Percentiles rank a stretch among this genome's conserved stretches.
Conservation (phyloP, 2,329 filamentous ascomycete genomes). For the Claviceps pusilla region DNA sequence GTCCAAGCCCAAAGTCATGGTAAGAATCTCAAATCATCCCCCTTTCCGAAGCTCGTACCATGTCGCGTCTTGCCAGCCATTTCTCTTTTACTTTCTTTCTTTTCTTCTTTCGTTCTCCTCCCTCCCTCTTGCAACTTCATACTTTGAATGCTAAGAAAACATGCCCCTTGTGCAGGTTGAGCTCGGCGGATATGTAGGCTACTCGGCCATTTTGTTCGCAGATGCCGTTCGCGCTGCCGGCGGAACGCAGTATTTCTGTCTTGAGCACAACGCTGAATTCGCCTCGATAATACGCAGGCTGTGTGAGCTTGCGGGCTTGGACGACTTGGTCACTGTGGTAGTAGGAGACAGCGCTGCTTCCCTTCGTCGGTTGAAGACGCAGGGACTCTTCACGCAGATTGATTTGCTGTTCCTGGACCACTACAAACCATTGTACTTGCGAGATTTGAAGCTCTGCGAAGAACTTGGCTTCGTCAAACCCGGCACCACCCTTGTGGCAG, state of each 20-base stretch:
- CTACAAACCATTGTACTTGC: constrained; percentile 60
- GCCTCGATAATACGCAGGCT: constrained; percentile 53
- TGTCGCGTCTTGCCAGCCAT: neutral
- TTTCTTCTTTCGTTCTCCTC: no score
- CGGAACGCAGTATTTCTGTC: constrained; percentile 51
- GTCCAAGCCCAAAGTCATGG: constrained; percentile 51
- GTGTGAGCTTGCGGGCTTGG: constrained; percentile 60
- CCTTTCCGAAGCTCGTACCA: neutral
- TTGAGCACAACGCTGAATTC: constrained; percentile 63
- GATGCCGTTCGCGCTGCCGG: constrained; percentile 48
- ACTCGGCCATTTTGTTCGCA: constrained; percentile 65
- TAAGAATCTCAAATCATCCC: neutral
- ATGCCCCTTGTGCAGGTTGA: constrained; percentile 34
- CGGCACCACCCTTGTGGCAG: constrained; percentile 50
- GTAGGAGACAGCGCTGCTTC: constrained; percentile 55
- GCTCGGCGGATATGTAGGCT: constrained; percentile 67
- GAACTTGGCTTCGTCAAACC: constrained; percentile 47
- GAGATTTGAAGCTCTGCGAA: constrained; percentile 65
- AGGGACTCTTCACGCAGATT: constrained; percentile 40
- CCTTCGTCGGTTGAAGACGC: constrained; percentile 41
- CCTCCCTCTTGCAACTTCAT: no score
- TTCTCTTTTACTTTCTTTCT: no score
- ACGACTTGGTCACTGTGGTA: constrained; percentile 52
- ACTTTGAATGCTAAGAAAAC: neutral
- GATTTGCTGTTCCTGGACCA: constrained; percentile 71